Evolutionary conservation across 2,329 filamentous ascomycete genomes (phyloP).

Genomic region (Xylariales sp.): DNA sequence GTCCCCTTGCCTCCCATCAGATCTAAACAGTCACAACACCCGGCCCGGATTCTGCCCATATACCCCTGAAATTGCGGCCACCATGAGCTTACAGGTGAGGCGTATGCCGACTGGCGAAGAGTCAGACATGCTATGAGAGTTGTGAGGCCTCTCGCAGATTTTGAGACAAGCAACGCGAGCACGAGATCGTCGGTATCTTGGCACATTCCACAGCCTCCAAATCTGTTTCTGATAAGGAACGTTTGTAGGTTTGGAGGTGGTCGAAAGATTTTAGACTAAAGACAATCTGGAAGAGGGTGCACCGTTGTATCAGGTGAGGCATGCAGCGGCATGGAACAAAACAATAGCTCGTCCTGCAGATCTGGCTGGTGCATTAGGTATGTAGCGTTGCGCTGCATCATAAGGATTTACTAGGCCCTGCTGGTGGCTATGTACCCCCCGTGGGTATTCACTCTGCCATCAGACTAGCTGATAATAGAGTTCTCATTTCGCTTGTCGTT

Average conservation of each 20-base stretch:
- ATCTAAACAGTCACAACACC: not conserved
- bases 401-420: conserved; percentile 11
- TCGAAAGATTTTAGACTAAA: conserved; percentile 6
- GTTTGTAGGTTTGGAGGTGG: conserved; percentile 14
- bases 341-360: conserved; percentile 27
- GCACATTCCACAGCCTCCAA: conserved; percentile 29
- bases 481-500: conserved; percentile 35
- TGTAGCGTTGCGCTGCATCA: conserved; percentile 17
- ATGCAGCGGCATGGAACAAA: conserved; percentile 29
- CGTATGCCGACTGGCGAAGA: not conserved
- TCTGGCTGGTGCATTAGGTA: conserved; percentile 22
- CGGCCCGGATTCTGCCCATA: not conserved
- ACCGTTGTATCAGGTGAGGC: conserved; percentile 36
- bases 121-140: not conserved
- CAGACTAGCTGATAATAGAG: conserved; percentile 28
- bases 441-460: conserved; percentile 15
- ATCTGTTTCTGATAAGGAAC: conserved; percentile 12
- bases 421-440: not conserved
- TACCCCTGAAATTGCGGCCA: conserved; percentile 16
- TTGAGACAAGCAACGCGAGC: conserved; percentile 5
- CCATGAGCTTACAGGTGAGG: conserved; percentile 7
- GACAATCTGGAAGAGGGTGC: conserved; percentile 21
- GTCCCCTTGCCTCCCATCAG: not conserved
- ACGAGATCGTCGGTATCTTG: conserved; percentile 30
- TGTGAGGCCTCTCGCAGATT: conserved; percentile 26